Evolutionary conservation across 2,329 filamentous ascomycete genomes (phyloP), one percentile per base, ranked within the genome.

Genomic region (Thielaviopsis populi): DNA sequence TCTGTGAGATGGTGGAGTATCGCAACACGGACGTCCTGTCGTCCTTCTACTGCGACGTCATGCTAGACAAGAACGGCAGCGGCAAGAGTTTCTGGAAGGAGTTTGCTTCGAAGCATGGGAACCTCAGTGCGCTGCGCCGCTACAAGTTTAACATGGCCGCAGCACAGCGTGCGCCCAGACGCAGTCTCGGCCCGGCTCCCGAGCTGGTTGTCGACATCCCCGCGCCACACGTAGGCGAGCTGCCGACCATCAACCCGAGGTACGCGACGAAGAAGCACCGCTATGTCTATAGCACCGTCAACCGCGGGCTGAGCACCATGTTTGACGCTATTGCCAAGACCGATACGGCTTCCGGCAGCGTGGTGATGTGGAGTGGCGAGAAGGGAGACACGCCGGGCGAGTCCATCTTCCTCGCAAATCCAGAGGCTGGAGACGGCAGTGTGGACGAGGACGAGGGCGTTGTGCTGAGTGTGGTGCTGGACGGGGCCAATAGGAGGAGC

Each of bases 1-100:
- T 84, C 37, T 83, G 85, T 63, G 89, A 95, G 66, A 71, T 86
- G 1, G 73, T 84, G 37, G 75, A 81, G 61, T 91, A 87, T 69
- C 77, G 82, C 0, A 86, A 81, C 61, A 74, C 81, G 0, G 83
- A 89, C 65, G 76, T 91, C 17, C 75, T 94, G 43, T 78, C 83
- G 33, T 75, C 75, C 7, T 81, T 90, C 66, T 90, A 89, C 74
- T 85, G 90, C 72, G 80, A 88, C 60, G 81, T 87, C 46, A 71
- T 91, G 2, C 74, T 85, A 15, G 78, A 82, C 61, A 77, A 76
- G 1, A 70, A 82, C 37, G 75, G 74, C 6, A 78, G 77, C 0
- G 74, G 76, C 1, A 70, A 71, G 65, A 74, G 72, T 22, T 78
- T 76, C 66, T 77, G 74, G 72, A 72, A 77, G 15, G 72, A 76